Base-by-base conservation (phyloP, 768 basidiomycete species). In the Crassisporium funariophilum region DNA sequence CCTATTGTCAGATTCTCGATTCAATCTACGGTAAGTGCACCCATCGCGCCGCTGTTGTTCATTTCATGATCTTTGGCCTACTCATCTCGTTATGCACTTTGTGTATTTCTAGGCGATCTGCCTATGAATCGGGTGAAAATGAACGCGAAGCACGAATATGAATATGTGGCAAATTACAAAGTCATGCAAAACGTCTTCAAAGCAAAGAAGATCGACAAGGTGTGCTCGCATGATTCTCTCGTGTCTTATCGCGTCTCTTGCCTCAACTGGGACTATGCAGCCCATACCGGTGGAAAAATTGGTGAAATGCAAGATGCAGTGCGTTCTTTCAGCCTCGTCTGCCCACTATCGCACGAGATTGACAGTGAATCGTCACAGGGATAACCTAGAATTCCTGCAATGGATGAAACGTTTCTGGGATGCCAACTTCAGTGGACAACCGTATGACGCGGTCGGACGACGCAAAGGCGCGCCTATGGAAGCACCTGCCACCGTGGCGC, bases 301-400 rank as follows among this genome's bases (percentile, higher is more conserved):
- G 27, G 83, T 91, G 38, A 95, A 95, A 71, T 99, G 97, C 75
- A 98, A 98, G 75, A 98, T 98, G 95, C 95, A 98, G 87, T 90
- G 72, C 65, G 89, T 84, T 29, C 21, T 47, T 20, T 23, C 27
- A 10, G 12, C 29, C 33, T 19, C 12, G 16, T 52, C 29, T 7
- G 1, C 5, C 10, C 33, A 35, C 35, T 21, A 9, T 35, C 23
- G 15, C 29, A 34, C 22, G n/a, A 19, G 27, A 46, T 46, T 25
- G 23, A 46, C 22, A 21, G 35, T 35, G 19, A 13, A 35, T 42
- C 47, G 20, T 38, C 29, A 25, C 58, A 91, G 90, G 69, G 97
- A 98, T 69, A 99, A 99, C 68, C 85, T 99, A 56, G 97, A 99
- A 63, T 98, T 99, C 73, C 67, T 95, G 46, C 97, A 99, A 69